phyloP scores from a whole-genome alignment of 1,284 basidiomycete genomes.

The Leccinum fallax region DNA sequence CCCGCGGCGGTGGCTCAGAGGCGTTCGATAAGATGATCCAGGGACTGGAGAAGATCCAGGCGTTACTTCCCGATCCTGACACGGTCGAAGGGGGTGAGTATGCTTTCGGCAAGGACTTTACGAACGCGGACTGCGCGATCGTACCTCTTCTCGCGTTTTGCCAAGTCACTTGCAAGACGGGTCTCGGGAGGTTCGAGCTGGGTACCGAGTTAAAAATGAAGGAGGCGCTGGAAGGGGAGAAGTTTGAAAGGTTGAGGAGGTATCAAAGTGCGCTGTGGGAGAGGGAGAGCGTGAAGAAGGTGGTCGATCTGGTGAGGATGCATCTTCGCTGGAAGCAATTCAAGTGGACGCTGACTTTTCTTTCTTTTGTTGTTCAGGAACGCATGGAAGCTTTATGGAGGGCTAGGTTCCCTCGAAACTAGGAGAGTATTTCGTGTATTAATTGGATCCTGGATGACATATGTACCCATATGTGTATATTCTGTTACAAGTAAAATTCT shows the following conservation, averaged over 20 bases:
- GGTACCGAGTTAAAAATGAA: conserved; percentile 44
- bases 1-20: not conserved
- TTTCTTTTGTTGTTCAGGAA: not conserved
- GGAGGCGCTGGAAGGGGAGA: not conserved
- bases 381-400: conserved; percentile 1
- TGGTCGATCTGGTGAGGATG: conserved; percentile 2
- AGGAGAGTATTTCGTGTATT: not conserved
- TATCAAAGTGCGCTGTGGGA: not conserved
- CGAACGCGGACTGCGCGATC: conserved; percentile 57
- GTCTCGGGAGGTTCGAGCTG: conserved; percentile 43
- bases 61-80: conserved; percentile 29
- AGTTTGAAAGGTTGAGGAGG: not conserved
- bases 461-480: not conserved
- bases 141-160: conserved; percentile 49
- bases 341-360: not conserved
- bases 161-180: conserved; percentile 44
- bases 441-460: not conserved
- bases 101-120: conserved; percentile 40
- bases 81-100: conserved; percentile 19
- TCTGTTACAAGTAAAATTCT: not conserved
- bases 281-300: conserved; percentile 1
- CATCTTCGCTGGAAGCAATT: not conserved
- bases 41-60: conserved; percentile 36
- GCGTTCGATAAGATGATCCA: conserved; percentile 4
- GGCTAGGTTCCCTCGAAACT: not conserved